A percentile compares a stretch with the other conserved stretches of the same genome.
phyloP scores from a whole-genome alignment of 2,329 filamentous ascomycete species.

The Fusarium phyllophilum region DNA sequence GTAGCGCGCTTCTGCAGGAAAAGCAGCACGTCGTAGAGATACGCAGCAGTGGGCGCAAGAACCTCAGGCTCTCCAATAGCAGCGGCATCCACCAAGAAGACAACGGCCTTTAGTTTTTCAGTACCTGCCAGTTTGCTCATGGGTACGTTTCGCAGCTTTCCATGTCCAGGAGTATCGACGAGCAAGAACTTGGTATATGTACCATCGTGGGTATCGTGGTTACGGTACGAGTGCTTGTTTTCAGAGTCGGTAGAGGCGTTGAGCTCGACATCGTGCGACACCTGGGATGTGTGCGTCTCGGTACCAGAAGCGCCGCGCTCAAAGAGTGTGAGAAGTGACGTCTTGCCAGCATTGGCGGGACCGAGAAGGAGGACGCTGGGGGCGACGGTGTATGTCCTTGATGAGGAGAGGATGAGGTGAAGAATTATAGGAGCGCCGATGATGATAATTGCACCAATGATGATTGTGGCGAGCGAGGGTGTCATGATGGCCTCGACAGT shows the following conservation, averaged over 20 bases:
- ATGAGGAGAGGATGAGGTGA: constrained; percentile 77
- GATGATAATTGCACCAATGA: constrained; percentile 75
- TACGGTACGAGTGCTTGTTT: constrained; percentile 58
- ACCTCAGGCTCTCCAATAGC: constrained; percentile 68
- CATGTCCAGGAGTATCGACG: constrained; percentile 92
- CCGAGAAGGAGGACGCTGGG: constrained; percentile 85
- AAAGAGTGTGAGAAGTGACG: constrained; percentile 81
- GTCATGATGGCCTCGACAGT: constrained; percentile 65
- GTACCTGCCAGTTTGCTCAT: constrained; percentile 59
- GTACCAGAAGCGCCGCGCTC: constrained; percentile 62
- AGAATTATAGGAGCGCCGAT: constrained; percentile 80
- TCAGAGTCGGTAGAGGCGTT: constrained; percentile 60
- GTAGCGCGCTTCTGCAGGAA: constrained; percentile 79
- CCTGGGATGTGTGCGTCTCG: constrained; percentile 67
- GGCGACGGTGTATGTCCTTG: constrained; percentile 70
- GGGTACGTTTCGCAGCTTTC: constrained; percentile 83
- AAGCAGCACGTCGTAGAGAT: constrained; percentile 90
- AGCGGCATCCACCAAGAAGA: constrained; percentile 91
- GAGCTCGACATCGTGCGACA: constrained; percentile 63
- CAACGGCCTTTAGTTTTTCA: constrained; percentile 72
- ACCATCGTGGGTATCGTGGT: constrained; percentile 65
- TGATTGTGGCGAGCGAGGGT: constrained; percentile 70
- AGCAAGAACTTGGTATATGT: constrained; percentile 77
- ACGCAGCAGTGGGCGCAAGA: constrained; percentile 79
- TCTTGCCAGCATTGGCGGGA: constrained; percentile 87